Conservation (phyloP, 345 rosid genomes). For the Eucalyptus rudis region DNA sequence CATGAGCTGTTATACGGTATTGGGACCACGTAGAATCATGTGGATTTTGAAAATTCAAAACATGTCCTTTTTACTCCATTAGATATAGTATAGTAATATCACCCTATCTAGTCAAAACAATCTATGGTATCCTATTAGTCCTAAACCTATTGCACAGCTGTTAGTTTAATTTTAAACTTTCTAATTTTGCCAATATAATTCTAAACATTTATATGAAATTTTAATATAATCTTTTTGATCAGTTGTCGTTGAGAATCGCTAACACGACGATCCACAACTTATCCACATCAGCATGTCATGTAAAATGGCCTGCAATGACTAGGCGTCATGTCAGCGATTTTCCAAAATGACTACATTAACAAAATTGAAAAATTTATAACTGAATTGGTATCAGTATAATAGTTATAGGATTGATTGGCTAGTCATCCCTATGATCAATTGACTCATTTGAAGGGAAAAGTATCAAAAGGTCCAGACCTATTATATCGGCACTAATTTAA, state of each 20-base stretch:
- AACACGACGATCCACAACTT: background rate
- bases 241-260: background rate
- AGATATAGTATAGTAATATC: background rate
- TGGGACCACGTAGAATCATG: background rate
- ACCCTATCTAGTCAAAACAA: background rate
- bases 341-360: background rate
- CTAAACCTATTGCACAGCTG: fast-evolving
- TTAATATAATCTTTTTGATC: background rate
- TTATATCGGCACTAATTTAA: fast-evolving
- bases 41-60: background rate
- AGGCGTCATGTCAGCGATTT: background rate
- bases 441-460: background rate
- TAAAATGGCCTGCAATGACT: background rate
- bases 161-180: background rate
- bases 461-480: background rate
- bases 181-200: background rate
- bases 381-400: fast-evolving
- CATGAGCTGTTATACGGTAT: background rate
- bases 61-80: background rate
- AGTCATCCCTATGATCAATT: background rate
- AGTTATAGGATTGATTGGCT: background rate
- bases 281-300: background rate
- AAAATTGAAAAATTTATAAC: background rate
- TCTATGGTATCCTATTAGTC: background rate
- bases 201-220: background rate